These are phyloP conservation scores for Solidago caesia DNA, from an alignment of 129 eudicot genomes.

Conservation along the genomic window DNA sequence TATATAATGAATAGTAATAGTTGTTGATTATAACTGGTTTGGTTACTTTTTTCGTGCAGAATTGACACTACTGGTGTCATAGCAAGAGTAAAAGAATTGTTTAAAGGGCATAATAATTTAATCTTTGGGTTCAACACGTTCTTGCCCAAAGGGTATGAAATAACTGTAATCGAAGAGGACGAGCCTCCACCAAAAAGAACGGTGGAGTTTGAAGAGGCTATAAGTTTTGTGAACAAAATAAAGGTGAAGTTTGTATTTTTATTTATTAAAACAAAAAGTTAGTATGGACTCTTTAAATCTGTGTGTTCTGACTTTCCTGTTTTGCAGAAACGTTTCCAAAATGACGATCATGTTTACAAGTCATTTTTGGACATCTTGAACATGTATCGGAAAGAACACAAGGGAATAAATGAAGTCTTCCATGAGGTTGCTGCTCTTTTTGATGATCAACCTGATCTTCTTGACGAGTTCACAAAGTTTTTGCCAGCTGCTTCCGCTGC, in stretches of 20 bases:
- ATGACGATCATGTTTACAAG: conserved; percentile 80
- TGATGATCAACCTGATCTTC: conserved; percentile 58
- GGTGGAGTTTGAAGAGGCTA: conserved; percentile 93
- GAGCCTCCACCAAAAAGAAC: conserved; percentile 74
- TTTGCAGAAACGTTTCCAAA: conserved; percentile 79
- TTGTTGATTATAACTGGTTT: neutral
- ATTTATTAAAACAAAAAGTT: neutral
- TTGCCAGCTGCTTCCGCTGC: conserved; percentile 45
- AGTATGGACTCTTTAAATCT: neutral
- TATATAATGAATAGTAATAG: neutral
- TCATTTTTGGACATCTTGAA: conserved; percentile 85
- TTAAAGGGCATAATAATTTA: conserved; percentile 80
- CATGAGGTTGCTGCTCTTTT: conserved; percentile 56
- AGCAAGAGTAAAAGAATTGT: conserved; percentile 70
- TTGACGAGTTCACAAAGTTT: conserved; percentile 63
- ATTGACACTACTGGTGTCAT: conserved; percentile 82
- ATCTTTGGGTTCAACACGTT: conserved; percentile 88
- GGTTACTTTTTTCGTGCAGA: conserved; percentile 40
- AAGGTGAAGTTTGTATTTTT: conserved; percentile 47
- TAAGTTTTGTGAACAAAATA: conserved; percentile 94
- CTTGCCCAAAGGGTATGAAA: conserved; percentile 95
- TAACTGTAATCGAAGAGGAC: conserved; percentile 73
- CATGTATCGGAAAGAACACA: conserved; percentile 87
- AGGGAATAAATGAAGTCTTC: conserved; percentile 78
- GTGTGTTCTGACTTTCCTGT: conserved; percentile 11